Conservation (phyloP, 2,329 filamentous ascomycete species). For the Hymenotorrendiella dingleyae region DNA sequence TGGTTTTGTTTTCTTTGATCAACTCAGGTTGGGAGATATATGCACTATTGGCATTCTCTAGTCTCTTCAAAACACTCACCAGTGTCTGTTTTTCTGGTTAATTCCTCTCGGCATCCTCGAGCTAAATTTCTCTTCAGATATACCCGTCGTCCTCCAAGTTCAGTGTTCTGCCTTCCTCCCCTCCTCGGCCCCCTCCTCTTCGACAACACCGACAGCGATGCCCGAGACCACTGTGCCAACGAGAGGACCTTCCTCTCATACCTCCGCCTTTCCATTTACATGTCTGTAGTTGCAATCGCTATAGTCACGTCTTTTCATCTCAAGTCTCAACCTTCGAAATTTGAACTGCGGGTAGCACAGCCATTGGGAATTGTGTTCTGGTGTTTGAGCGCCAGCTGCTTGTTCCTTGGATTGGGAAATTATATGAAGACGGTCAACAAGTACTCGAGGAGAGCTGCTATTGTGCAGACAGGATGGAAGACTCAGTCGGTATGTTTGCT, state of each 20-base stretch:
- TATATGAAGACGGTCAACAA: constrained; percentile 79
- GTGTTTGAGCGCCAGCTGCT: constrained; percentile 69
- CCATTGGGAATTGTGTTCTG: constrained; percentile 88
- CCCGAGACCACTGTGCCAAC: constrained; percentile 49
- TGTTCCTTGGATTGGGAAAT: constrained; percentile 73
- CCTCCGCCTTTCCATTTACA: constrained; percentile 56
- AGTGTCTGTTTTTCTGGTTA: not conserved
- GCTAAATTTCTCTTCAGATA: not conserved
- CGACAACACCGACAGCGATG: constrained; percentile 60
- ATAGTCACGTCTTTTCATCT: constrained; percentile 93
- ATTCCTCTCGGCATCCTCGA: not conserved
- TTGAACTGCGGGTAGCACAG: constrained; percentile 72
- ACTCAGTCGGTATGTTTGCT: constrained; percentile 64
- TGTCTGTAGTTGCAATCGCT: constrained; percentile 82
- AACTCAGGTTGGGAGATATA: too few species aligned
- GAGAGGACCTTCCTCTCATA: constrained; percentile 36
- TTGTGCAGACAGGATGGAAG: constrained; percentile 91
- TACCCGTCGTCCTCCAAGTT: constrained; percentile 1
- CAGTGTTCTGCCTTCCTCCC: constrained; percentile 24
- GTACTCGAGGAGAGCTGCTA: constrained; percentile 70
- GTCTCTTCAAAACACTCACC: too few species aligned
- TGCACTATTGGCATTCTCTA: too few species aligned
- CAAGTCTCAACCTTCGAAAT: constrained; percentile 59
- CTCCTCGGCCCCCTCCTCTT: constrained; percentile 53
- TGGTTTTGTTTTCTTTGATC: not conserved